Evolutionary conservation across 305 asterid species (phyloP).

Genomic region (Fraxinus angustifolia): DNA sequence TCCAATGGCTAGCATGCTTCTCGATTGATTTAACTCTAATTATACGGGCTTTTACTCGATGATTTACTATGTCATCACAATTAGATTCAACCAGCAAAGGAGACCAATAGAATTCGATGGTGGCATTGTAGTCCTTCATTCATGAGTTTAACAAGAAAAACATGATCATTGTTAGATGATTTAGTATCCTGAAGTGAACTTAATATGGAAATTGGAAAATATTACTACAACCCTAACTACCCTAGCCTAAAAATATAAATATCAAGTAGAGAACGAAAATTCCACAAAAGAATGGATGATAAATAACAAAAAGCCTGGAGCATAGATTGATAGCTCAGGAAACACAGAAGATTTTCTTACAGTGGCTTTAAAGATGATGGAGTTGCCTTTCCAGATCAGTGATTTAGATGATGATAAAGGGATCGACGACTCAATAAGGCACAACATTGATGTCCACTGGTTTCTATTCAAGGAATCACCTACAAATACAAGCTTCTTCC

Average conservation of each 20-base stretch:
- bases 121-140: slow-evolving; percentile 58
- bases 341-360: slow-evolving; percentile 22
- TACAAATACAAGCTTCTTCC: slow-evolving; percentile 40
- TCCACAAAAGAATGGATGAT: neutral
- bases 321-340: neutral
- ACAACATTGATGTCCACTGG: slow-evolving; percentile 49
- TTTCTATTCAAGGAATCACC: slow-evolving; percentile 52
- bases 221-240: neutral
- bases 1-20: slow-evolving; percentile 69
- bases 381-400: slow-evolving; percentile 20
- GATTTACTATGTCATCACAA: slow-evolving; percentile 47
- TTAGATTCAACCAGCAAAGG: slow-evolving; percentile 76
- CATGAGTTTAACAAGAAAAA: neutral
- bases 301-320: neutral
- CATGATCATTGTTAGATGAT: neutral
- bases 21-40: slow-evolving; percentile 46
- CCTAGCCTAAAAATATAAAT: neutral
- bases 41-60: slow-evolving; percentile 25
- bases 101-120: slow-evolving; percentile 70
- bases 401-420: slow-evolving; percentile 12
- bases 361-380: slow-evolving; percentile 16
- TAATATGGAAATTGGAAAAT: neutral
- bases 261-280: neutral
- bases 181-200: neutral
- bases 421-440: slow-evolving; percentile 40